These are phyloP conservation scores for Thermothelomyces thermophilus DNA, from an alignment of 2,329 filamentous ascomycete species.

Conservation along the genomic window DNA sequence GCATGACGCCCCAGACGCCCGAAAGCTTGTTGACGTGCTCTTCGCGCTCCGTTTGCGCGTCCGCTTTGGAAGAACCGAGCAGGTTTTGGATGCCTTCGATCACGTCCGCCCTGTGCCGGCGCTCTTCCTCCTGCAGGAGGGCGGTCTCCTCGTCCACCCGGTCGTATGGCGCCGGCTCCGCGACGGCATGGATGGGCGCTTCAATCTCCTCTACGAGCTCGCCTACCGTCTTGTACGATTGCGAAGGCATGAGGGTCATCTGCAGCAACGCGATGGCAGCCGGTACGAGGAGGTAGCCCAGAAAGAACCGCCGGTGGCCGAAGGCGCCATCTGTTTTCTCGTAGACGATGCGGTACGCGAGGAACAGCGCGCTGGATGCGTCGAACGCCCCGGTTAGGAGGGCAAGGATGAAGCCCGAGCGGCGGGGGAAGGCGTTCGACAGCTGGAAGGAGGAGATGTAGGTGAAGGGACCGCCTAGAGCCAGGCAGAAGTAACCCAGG, in stretches of 20 bases:
- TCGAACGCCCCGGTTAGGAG: conserved; percentile 78
- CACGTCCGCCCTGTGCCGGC: conserved; percentile 54
- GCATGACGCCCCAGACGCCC: conserved; percentile 83
- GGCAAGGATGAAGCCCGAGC: conserved; percentile 73
- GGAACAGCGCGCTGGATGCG: conserved; percentile 70
- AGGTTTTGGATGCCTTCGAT: conserved; percentile 67
- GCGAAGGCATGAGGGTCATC: conserved; percentile 63
- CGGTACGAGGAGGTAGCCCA: conserved; percentile 65
- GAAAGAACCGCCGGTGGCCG: conserved; percentile 62
- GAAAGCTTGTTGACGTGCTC: conserved; percentile 63
- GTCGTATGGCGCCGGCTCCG: conserved; percentile 36
- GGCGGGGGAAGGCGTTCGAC: conserved; percentile 72
- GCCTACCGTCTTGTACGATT: conserved; percentile 78
- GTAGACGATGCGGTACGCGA: conserved; percentile 66
- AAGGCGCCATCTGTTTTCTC: conserved; percentile 46
- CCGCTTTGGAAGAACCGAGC: conserved; percentile 56
- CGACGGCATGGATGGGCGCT: conserved; percentile 31
- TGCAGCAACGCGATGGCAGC: conserved; percentile 59
- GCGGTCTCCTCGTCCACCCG: conserved; percentile 53
- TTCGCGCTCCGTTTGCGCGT: conserved; percentile 59
- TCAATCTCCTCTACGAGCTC: conserved; percentile 73
- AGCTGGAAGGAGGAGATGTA: conserved; percentile 81
- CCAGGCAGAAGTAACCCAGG: conserved; percentile 67
- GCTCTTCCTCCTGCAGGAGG: conserved; percentile 49
- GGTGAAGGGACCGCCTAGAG: conserved; percentile 71